Evolutionary conservation across 768 basidiomycete genomes (phyloP), one percentile per base, ranked within the genome.

Genomic region (Boletus subparvulus): DNA sequence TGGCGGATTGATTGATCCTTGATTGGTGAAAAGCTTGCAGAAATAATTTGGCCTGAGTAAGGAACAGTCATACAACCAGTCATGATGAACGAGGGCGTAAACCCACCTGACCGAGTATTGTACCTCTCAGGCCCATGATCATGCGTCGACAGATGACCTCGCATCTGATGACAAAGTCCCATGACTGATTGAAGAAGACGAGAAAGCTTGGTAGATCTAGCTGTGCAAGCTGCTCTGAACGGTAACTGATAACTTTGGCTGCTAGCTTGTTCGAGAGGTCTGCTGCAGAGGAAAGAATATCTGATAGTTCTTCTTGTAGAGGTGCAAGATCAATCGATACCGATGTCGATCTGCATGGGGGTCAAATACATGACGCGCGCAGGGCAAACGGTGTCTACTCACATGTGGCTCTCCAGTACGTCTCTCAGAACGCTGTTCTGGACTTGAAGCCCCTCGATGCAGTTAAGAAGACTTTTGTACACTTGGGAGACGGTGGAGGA

Each of bases 91-190:
- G 39, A 28, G 24, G 50, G 28, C 39, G 44, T 63, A 55, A 60
- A 67, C 73, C 41, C 60, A 90, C 90, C 80, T 96, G 95, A 51
- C 85, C 80, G 43, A 95, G 85, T 49, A 94, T 82, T 3, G 85
- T 89, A 6, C 94, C 95, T 55, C 97, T 78, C 33, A 98, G 76
- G 7, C 92, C 89, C 54, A 98, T 92, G 55, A 98, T 94, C 93
- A 98, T 98, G 61, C 88, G 79, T 52, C 86, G 80, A 60, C 89
- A 92, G 30, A 97, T 77, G 30, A 86, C 83, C 69, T 99, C 96
- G 66, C 91, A 93, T 61, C 79, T 80, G 26, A 97, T 81, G 10
- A 98, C 93, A 63, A 98, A 98, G 26, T 80, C 73, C 96, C 96
- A 98, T 2, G 90, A 86, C 62, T 83, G 80, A 52, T 88, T 86